Base-by-base conservation (phyloP, 2,329 filamentous ascomycete species). In the Aspergillus flavus region DNA sequence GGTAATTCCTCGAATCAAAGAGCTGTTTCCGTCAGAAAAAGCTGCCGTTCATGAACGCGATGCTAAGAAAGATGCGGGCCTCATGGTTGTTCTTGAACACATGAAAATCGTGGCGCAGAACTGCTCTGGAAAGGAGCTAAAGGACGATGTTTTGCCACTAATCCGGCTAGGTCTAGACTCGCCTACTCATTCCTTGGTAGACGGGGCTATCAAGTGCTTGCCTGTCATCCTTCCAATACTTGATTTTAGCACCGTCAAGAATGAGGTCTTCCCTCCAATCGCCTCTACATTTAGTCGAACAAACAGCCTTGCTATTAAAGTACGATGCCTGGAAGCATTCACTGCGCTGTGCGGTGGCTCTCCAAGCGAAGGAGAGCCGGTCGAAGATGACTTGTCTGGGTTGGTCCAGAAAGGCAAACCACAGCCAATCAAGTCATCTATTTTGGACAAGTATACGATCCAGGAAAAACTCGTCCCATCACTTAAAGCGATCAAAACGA, bases 171-270 rank as follows among this genome's bases (percentile, higher is more conserved):
- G 93, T 0, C 86, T 99, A 60, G 93, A 97, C 71, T 97, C 93
- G 11, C 86, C 92, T 0, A 97, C 94, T 0, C 95, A 96, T 69
- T 90, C 91, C 1, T 84, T 99, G 19, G 91, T 97, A 0, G 95
- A 98, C 78, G 91, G 91, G 4, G 90, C 93, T 3, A 83, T 99
- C 16, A 87, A 90, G 57, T 91, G 90, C 32, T 80, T 99, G 6
- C 90, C 93, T 2, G 84, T 87, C 1, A 87, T 97, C n/a, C 81
- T 98, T 6, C 92, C 93, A 0, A 88, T 95, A 3, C 87, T 99
- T 9, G 95, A 99, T 78, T 98, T 97, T 70, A 96, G 91, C 69
- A 98, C 94, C 0, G 94, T 97, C 72, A 99, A 98, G 78, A 95
- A 96, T 71, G 94, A 98, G 66, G 85, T 99, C 1, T 99, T 99